These are phyloP conservation scores for Cymbidium sinense DNA, from an alignment of 106 monocot species.

Conservation along the genomic window DNA sequence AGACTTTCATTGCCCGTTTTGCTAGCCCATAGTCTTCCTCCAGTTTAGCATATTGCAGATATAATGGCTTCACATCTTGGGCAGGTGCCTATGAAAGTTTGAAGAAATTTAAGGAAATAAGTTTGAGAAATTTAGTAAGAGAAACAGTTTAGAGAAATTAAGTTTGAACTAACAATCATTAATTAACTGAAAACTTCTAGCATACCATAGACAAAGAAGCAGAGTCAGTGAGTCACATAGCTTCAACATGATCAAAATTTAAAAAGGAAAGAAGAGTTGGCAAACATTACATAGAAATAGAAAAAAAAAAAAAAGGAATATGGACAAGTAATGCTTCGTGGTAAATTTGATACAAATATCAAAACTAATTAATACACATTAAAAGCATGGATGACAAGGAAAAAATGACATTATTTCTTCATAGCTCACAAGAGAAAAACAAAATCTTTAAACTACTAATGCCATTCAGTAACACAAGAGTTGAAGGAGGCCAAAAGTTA, in stretches of 20 bases:
- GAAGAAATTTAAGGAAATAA: too few relatives aligned
- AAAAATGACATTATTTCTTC: not conserved
- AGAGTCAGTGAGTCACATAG: not conserved
- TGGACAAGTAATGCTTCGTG: not conserved
- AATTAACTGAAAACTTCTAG: not conserved
- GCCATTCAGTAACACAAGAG: not conserved
- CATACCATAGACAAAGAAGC: not conserved
- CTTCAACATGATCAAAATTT: not conserved
- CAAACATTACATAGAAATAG: not conserved
- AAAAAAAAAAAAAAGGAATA: not conserved
- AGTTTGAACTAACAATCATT: not conserved
- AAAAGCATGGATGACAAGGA: not conserved
- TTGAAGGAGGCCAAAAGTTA: not conserved
- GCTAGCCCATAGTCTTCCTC: constrained; percentile 93
- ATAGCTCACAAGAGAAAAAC: not conserved
- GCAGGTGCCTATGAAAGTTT: constrained; percentile 61
- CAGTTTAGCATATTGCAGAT: constrained; percentile 90
- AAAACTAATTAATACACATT: not conserved
- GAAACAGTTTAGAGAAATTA: too few relatives aligned
- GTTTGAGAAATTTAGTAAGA: not conserved
- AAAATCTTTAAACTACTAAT: not conserved
- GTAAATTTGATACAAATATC: not conserved
- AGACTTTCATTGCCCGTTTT: constrained; percentile 90
- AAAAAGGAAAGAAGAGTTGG: not conserved
- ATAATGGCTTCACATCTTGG: constrained; percentile 78